These are phyloP conservation scores for Candida sphagnicola DNA, from an alignment of 805 yeast genomes.

Conservation along the genomic window DNA sequence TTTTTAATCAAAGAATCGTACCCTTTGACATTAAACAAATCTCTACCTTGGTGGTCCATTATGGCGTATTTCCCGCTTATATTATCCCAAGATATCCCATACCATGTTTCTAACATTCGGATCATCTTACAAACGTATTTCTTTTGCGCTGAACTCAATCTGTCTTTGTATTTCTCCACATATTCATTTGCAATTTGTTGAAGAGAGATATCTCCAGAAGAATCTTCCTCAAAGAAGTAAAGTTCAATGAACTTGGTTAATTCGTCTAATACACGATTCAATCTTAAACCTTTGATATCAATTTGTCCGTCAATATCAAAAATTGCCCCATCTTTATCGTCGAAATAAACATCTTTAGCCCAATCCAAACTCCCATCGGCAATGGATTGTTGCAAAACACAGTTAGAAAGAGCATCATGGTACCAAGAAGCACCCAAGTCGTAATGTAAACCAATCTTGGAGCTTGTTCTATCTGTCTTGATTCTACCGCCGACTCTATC, in stretches of 20 bases:
- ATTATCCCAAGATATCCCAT: constrained; percentile 64
- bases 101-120: constrained; percentile 72
- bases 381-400: constrained; percentile 40
- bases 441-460: constrained; percentile 34
- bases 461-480: constrained; percentile 39
- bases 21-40: constrained; percentile 64
- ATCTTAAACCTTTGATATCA: constrained; percentile 23
- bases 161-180: constrained; percentile 38
- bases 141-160: constrained; percentile 51
- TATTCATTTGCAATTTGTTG: constrained; percentile 47
- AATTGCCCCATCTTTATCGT: constrained; percentile 37
- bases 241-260: constrained; percentile 56
- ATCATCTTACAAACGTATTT: constrained; percentile 47
- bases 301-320: constrained; percentile 32
- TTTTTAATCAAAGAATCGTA: constrained; percentile 51
- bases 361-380: constrained; percentile 8
- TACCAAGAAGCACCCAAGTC: constrained; percentile 95
- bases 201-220: constrained; percentile 49
- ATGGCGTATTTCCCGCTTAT: constrained; percentile 66
- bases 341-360: constrained; percentile 38
- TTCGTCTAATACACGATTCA: constrained; percentile 46
- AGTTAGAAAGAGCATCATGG: constrained; percentile 73
- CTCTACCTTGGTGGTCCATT: constrained; percentile 75
- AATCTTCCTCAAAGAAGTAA: constrained; percentile 47
- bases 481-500: constrained; percentile 68